Evolutionary conservation across 2,329 filamentous ascomycete genomes (phyloP), one percentile per base, ranked within the genome.

Genomic region (Lachnellula hyalina): DNA sequence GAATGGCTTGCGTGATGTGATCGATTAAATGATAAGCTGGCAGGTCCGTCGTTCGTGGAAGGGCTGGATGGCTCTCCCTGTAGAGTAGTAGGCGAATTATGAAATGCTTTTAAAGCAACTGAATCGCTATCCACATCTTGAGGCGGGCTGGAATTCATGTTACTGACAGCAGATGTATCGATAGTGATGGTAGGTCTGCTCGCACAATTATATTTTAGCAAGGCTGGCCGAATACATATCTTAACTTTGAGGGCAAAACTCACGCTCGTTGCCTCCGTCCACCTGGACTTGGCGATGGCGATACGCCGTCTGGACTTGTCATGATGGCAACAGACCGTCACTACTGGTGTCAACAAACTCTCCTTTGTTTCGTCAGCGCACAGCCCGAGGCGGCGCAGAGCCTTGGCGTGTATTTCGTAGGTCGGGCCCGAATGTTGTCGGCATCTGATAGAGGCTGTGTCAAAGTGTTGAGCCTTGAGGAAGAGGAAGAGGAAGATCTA

Each of bases 171-270:
- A 55, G 78, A 79, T 21, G 78, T 81, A 65, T 82, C 78, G 58
- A 82, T 80, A 32, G 78, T 81, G 51, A 81, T 82, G 11, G 78
- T 81, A 21, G 79, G 79, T 52, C 68, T 70, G 52, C 23, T 51
- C 47, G 47, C 48, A 48, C 49, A 35, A 44, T 21, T 11, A 21
- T 23, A 53, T 52, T 52, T 65, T 56, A 65, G 61, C 55, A 60
- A 60, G 55, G 58, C 52, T 56, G 52, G 52, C 40, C 46, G 15
- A 49, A 25, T 6, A 38, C 25, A 44, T 50, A 54, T 57, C 40
- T 56, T 32, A 12, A 55, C 54, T 56, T 42, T 35, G 15, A 49
- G 21, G 36, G 36, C 28, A 47, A 7, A 25, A 62, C 68, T 65
- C 60, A 70, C 68, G 68, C 68, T 63, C 68, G 65, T 60, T 70